phyloP scores from a whole-genome alignment of 2,329 filamentous ascomycete species.

The Xylariaceae sp. region DNA sequence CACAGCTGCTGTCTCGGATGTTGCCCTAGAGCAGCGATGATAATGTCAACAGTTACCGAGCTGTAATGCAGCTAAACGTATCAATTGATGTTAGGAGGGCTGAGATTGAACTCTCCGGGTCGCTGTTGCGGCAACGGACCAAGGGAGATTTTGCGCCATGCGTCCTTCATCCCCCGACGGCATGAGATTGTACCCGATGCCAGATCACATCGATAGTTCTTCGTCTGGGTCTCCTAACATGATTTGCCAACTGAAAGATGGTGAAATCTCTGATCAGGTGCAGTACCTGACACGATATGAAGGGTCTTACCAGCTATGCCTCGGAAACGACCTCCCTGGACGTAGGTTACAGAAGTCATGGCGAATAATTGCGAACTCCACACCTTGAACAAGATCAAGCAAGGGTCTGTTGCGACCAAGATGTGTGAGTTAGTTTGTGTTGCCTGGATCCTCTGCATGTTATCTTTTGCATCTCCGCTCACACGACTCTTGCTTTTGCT shows the following conservation, averaged over 20 bases:
- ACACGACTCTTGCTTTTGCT: constrained; percentile 1
- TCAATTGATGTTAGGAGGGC: not conserved
- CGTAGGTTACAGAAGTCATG: too few relatives aligned
- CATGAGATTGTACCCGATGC: not conserved
- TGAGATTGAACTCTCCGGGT: not conserved
- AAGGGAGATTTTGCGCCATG: not conserved
- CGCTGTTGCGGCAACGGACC: not conserved
- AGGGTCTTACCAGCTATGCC: too few relatives aligned
- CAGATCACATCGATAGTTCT: not conserved
- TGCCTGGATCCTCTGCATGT: not conserved
- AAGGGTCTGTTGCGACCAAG: too few relatives aligned
- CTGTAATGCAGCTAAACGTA: not conserved
- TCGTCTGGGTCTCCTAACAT: not conserved
- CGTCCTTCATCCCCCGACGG: not conserved
- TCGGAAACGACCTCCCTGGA: too few relatives aligned
- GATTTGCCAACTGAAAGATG: too few relatives aligned
- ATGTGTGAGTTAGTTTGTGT: not conserved
- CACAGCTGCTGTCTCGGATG: not conserved
- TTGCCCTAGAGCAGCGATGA: not conserved
- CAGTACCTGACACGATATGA: not conserved
- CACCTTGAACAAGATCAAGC: too few relatives aligned
- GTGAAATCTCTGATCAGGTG: not conserved
- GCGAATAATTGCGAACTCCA: too few relatives aligned
- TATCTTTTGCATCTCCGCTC: not conserved
- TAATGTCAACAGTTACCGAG: too few relatives aligned